Percentiles rank a stretch among this genome's conserved stretches.
Evolutionary conservation across 805 yeast genomes (phyloP).

Genomic region (Candida ulmi): DNA sequence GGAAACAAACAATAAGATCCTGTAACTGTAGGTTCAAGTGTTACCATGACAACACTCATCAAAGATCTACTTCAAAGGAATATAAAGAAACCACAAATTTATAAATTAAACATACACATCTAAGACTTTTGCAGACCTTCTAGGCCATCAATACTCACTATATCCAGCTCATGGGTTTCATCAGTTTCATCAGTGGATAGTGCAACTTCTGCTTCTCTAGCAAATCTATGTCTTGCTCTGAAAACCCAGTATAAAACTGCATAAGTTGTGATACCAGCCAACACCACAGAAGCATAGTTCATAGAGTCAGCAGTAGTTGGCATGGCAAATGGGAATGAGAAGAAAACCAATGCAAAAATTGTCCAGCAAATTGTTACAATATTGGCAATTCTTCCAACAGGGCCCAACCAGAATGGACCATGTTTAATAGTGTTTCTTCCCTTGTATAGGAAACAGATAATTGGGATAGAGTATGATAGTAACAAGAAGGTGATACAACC

Average conservation of each 20-base stretch:
- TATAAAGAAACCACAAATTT: too few species aligned
- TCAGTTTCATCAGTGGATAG: neutral
- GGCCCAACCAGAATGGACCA: slow-evolving; percentile 68
- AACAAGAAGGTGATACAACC: slow-evolving; percentile 56
- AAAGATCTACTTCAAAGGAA: too few species aligned
- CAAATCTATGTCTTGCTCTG: slow-evolving; percentile 30
- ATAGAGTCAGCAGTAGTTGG: slow-evolving; percentile 57
- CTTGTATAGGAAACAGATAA: slow-evolving; percentile 37
- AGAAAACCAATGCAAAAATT: slow-evolving; percentile 51
- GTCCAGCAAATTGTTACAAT: slow-evolving; percentile 52
- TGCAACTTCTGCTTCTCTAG: slow-evolving; percentile 4
- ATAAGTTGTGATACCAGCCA: slow-evolving; percentile 40
- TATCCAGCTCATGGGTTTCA: neutral
- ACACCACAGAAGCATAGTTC: slow-evolving; percentile 62
- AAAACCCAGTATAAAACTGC: slow-evolving; percentile 48
- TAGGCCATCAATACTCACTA: neutral
- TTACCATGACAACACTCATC: too few species aligned
- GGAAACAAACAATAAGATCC: neutral
- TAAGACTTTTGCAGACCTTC: neutral
- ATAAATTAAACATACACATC: neutral
- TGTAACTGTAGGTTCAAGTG: neutral
- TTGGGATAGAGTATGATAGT: slow-evolving; percentile 54
- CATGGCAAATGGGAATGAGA: slow-evolving; percentile 57
- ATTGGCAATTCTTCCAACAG: slow-evolving; percentile 46
- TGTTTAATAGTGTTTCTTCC: slow-evolving; percentile 48